Conservation (phyloP, 148 eudicot species). For the Vaccinium vitisidaea region DNA sequence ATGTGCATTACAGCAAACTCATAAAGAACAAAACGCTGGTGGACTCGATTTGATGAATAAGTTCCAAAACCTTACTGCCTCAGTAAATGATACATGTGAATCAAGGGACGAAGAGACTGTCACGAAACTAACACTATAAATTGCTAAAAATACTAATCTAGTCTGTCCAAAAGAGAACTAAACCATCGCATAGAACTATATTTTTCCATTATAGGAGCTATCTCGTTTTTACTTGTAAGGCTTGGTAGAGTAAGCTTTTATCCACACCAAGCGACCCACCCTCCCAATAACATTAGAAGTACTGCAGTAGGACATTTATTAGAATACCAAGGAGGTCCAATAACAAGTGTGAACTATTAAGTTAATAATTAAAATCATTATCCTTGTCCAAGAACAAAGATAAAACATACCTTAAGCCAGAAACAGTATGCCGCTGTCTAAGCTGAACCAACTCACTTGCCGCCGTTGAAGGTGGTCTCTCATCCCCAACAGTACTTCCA, state of each 20-base stretch:
- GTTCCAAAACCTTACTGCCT: not conserved
- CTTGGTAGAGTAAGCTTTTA: not conserved
- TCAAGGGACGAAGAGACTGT: not conserved
- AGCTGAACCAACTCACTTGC: constrained; percentile 80
- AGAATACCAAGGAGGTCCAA: not conserved
- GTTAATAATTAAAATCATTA: not conserved
- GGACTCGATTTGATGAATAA: not conserved
- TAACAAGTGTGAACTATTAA: not conserved
- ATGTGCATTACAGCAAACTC: constrained; percentile 1
- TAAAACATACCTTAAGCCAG: constrained; percentile 75
- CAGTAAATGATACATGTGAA: not conserved
- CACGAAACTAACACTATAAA: not conserved
- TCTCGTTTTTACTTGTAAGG: not conserved
- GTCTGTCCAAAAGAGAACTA: constrained; percentile 1
- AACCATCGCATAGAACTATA: not conserved
- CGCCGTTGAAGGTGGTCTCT: constrained; percentile 78
- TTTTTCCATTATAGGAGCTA: not conserved
- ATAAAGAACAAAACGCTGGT: not conserved
- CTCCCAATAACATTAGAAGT: not conserved
- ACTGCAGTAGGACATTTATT: not conserved
- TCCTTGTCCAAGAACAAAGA: not conserved
- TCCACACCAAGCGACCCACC: not conserved
- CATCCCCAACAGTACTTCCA: constrained; percentile 80
- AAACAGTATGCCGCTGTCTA: constrained; percentile 91
- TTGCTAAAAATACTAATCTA: constrained; percentile 1